Conservation (phyloP, 768 basidiomycete genomes). For the Tylopilus subfusipes region DNA sequence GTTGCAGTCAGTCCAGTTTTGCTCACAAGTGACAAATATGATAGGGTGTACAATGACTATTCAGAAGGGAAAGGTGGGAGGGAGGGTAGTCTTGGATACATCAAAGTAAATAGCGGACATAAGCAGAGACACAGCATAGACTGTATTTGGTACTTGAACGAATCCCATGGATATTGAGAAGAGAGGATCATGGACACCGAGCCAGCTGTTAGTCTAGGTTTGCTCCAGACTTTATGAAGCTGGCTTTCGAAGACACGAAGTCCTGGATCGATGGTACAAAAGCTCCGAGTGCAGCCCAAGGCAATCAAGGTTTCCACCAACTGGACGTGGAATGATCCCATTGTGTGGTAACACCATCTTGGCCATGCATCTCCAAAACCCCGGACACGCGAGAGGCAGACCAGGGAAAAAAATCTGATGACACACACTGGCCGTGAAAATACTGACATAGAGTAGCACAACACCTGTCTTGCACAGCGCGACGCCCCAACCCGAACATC, state of each 20-base stretch:
- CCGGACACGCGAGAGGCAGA: background rate
- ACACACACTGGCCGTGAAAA: too few relatives aligned
- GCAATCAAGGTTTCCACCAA: too few relatives aligned
- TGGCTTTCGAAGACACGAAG: too few relatives aligned
- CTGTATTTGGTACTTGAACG: background rate
- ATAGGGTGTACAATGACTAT: slow-evolving; percentile 40
- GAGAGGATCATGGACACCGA: too few relatives aligned
- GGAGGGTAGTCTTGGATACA: slow-evolving; percentile 40
- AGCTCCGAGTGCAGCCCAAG: too few relatives aligned
- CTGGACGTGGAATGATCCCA: background rate
- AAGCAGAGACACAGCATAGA: background rate
- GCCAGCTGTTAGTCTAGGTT: too few relatives aligned
- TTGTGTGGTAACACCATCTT: background rate
- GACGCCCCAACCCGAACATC: too few relatives aligned
- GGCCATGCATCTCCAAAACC: background rate
- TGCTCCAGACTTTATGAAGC: too few relatives aligned
- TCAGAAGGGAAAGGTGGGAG: slow-evolving; percentile 39
- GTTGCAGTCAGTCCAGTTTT: background rate
- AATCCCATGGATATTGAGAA: too few relatives aligned
- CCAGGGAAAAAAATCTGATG: background rate
- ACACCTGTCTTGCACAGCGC: too few relatives aligned
- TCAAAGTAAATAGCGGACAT: slow-evolving; percentile 9
- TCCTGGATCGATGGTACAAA: too few relatives aligned
- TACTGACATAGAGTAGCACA: background rate
- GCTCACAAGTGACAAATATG: background rate